These are phyloP conservation scores for Novymonas esmeraldas DNA, from an alignment of 208 protist genomes.

Conservation along the genomic window DNA sequence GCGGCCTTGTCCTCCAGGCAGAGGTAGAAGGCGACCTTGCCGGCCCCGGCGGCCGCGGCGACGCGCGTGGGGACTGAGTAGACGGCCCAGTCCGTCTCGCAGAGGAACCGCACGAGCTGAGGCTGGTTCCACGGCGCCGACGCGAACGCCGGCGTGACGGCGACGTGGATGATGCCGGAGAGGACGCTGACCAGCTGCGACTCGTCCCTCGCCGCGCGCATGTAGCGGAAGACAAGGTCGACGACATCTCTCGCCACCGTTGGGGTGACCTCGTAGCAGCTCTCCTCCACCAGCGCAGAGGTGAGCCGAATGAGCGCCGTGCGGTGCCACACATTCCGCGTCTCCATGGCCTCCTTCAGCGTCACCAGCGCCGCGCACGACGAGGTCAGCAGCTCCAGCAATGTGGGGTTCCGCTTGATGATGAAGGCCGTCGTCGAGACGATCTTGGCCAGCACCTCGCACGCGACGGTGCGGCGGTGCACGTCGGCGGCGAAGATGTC, in stretches of 20 bases:
- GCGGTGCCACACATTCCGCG: slow-evolving; percentile 59
- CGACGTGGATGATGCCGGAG: slow-evolving; percentile 50
- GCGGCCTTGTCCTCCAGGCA: slow-evolving; percentile 43
- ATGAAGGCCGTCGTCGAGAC: slow-evolving; percentile 54
- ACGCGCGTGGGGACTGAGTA: slow-evolving; percentile 44
- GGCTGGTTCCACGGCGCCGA: slow-evolving; percentile 65
- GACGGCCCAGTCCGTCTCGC: slow-evolving; percentile 53
- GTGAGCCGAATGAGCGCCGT: slow-evolving; percentile 62
- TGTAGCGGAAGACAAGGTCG: slow-evolving; percentile 49
- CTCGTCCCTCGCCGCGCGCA: slow-evolving; percentile 46
- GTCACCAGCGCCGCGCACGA: slow-evolving; percentile 53
- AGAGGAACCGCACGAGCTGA: slow-evolving; percentile 56
- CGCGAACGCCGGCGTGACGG: slow-evolving; percentile 48
- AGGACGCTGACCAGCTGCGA: slow-evolving; percentile 59
- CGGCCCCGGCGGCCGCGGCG: slow-evolving; percentile 43
- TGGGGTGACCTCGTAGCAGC: slow-evolving; percentile 71
- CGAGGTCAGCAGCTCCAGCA: slow-evolving; percentile 64
- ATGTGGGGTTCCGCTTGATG: slow-evolving; percentile 72
- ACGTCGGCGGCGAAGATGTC: slow-evolving; percentile 9
- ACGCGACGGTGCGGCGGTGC: slow-evolving; percentile 52
- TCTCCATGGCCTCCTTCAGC: slow-evolving; percentile 64
- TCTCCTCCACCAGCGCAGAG: slow-evolving; percentile 64
- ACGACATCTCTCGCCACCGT: slow-evolving; percentile 49
- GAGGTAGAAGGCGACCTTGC: slow-evolving; percentile 38
- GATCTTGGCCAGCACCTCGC: slow-evolving; percentile 72